Evolutionary conservation across 192 early-diverging fungal species (phyloP).

Genomic region (Backusella morwellensis): DNA sequence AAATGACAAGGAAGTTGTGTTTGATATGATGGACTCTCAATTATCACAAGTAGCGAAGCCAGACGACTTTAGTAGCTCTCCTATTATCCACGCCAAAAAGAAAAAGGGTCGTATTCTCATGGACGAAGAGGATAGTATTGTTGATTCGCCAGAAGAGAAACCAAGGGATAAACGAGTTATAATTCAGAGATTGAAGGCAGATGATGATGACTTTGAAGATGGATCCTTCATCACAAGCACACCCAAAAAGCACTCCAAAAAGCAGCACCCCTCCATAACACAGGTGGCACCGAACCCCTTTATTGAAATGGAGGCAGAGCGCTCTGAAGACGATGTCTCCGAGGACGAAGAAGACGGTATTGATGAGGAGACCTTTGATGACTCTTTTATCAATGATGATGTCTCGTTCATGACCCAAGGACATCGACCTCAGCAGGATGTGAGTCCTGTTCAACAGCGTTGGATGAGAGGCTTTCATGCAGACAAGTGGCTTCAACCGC

Average conservation of each 20-base stretch:
- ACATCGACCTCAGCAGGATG: background rate
- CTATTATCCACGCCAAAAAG: background rate
- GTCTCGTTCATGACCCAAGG: background rate
- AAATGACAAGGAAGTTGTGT: background rate
- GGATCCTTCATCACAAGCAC: background rate
- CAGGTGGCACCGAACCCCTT: slow-evolving; percentile 18
- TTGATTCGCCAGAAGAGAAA: background rate
- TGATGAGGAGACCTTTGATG: slow-evolving; percentile 20
- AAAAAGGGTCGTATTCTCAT: background rate
- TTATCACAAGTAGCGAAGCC: background rate
- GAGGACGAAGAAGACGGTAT: slow-evolving; percentile 27
- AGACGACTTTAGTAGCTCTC: background rate
- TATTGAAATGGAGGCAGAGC: slow-evolving; percentile 43
- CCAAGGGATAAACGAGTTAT: no score
- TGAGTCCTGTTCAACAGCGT: background rate
- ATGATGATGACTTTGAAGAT: background rate
- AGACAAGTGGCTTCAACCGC: slow-evolving; percentile 4
- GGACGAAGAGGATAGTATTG: background rate
- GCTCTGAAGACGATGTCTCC: slow-evolving; percentile 22
- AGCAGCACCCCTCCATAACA: no score
- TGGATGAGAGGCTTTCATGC: background rate
- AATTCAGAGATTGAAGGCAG: no score
- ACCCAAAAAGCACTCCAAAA: background rate
- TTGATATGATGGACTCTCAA: background rate
- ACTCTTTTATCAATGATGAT: slow-evolving; percentile 47